Base-by-base conservation (phyloP, 306 rosid species). In the Cicer cuneatum region DNA sequence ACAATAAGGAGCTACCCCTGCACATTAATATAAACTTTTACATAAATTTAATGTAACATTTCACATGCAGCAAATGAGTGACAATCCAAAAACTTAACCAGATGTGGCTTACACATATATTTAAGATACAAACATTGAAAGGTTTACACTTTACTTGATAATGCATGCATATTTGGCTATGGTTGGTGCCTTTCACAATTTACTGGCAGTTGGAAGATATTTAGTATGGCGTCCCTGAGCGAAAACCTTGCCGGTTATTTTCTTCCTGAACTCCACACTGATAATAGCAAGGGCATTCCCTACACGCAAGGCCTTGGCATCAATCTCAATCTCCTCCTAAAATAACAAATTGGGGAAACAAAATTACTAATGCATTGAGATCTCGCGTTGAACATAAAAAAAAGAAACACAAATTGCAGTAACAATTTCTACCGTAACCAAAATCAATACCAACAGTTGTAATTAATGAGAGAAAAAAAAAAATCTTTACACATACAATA, bases 211-310 rank as follows among this genome's bases (percentile, higher is more conserved):
- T 5, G 89, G 79, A 41, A 90, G 87, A 75, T 82, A 92, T 82
- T 88, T 90, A 63, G 96, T 90, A 79, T 88, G 97, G 52, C 93
- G 93, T 2, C 96, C 96, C 76, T 88, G 96, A 2, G 93, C 97
- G 49, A 92, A 74, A 68, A 92, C 62, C 78, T 90, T 92, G 47
- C 96, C 90, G 0, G 89, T 88, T 56, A 73, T 65, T 72, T 89
- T 92, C 81, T 87, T 92, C 83, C 87, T 86, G 39, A 92, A 79
- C 85, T 89, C 92, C 10, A 92, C 93, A 11, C 87, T 92, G 7
- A 79, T 77, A 13, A 88, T 92, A 18, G 86, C 96, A 29, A 92
- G 56, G 49, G 78, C 73, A 69, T 88, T 89, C 15, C 96, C 97
- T 40, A 92, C 78, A 40, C 96, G 89, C 37, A 92, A 73, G 51